A percentile compares a stretch with the other conserved stretches of the same genome.
Conservation (phyloP, 805 yeast genomes). For the Ogataea wickerhamii region DNA sequence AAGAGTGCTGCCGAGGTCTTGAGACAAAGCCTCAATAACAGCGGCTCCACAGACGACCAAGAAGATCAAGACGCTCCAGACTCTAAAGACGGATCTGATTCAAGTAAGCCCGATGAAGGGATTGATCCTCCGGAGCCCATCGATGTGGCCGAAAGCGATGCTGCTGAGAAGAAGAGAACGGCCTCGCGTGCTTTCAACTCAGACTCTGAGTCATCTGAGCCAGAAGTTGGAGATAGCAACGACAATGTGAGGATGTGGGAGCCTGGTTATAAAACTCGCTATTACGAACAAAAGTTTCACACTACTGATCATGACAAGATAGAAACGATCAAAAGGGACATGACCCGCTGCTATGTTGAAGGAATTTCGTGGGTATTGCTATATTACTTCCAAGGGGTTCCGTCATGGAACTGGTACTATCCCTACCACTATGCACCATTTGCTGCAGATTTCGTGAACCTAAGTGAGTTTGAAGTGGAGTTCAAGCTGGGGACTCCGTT, state of each 20-base stretch:
- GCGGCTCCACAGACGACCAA: constrained; percentile 11
- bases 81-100: not conserved
- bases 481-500: constrained; percentile 76
- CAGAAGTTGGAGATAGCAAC: constrained; percentile 41
- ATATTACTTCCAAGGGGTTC: constrained; percentile 96
- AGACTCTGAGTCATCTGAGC: constrained; percentile 31
- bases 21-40: constrained; percentile 34
- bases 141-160: constrained; percentile 24
- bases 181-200: constrained; percentile 23
- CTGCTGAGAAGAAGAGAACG: constrained; percentile 20
- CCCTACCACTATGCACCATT: constrained; percentile 98
- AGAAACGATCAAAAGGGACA: constrained; percentile 48
- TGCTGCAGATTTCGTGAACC: constrained; percentile 75
- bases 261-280: constrained; percentile 81
- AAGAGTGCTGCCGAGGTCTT: constrained; percentile 63
- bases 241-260: constrained; percentile 70
- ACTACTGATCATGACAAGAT: constrained; percentile 52
- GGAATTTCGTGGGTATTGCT: constrained; percentile 96
- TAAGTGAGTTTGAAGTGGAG: constrained; percentile 48
- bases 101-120: not conserved
- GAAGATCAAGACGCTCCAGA: constrained; percentile 2
- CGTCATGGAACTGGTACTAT: constrained; percentile 97
- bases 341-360: constrained; percentile 76
- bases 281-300: constrained; percentile 73
- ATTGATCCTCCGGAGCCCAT: constrained; percentile 16